Conservation (phyloP, 306 rosid species). For the Acmispon strigosus region DNA sequence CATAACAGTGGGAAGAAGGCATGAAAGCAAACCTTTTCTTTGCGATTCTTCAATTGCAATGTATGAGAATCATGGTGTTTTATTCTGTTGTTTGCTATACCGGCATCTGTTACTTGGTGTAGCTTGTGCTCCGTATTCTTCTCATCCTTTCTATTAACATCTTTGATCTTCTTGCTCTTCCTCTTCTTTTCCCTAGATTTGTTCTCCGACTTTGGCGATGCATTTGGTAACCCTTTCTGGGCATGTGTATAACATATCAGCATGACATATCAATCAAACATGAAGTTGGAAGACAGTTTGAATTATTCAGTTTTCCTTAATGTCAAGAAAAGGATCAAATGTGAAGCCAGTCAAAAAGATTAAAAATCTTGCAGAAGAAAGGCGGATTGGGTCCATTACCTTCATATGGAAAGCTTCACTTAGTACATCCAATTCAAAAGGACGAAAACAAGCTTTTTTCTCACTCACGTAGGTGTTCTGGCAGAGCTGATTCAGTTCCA, state of each 20-base stretch:
- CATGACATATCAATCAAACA: neutral
- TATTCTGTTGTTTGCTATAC: conserved; percentile 22
- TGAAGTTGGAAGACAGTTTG: neutral
- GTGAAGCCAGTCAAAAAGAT: neutral
- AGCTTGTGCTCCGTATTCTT: conserved; percentile 7
- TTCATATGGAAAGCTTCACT: conserved; percentile 32
- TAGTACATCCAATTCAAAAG: conserved; percentile 37
- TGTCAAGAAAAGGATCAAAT: neutral
- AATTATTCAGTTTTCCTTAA: neutral
- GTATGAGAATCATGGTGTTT: neutral
- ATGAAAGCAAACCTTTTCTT: conserved; percentile 22
- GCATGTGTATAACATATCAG: neutral
- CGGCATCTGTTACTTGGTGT: conserved; percentile 22
- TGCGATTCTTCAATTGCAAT: conserved; percentile 16
- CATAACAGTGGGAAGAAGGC: neutral
- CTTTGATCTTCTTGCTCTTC: conserved; percentile 17
- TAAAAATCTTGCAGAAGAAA: conserved; percentile 23
- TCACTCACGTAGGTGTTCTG: conserved; percentile 44
- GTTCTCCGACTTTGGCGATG: conserved; percentile 6
- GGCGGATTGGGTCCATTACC: conserved; percentile 10
- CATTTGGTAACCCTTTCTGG: conserved; percentile 13
- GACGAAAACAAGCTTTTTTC: conserved; percentile 46
- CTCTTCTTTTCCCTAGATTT: neutral
- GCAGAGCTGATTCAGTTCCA: conserved; percentile 87
- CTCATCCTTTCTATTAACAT: neutral